These are phyloP conservation scores for Carex kokanica DNA, from an alignment of 176 grass and related monocot genomes.

Conservation along the genomic window DNA sequence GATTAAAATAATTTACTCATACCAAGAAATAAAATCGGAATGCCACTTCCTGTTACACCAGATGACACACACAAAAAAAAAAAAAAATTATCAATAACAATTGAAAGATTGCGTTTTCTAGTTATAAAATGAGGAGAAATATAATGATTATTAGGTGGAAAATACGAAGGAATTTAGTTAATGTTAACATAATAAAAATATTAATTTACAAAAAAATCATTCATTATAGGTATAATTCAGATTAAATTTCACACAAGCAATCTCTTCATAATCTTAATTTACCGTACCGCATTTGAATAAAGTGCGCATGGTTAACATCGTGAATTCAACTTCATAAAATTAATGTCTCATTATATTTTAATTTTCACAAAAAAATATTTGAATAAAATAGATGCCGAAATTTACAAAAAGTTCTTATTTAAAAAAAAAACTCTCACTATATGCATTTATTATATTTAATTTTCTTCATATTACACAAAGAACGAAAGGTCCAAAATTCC, in stretches of 20 bases:
- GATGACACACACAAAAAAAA: background rate
- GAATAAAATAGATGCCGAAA: no score
- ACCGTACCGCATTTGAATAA: no score
- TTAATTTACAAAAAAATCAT: background rate
- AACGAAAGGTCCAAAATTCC: background rate
- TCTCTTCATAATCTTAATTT: no score
- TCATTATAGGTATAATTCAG: no score
- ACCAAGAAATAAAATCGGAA: background rate
- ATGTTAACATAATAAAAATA: background rate
- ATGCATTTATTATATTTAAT: background rate
- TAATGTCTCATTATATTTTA: no score
- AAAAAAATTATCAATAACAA: background rate
- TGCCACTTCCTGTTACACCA: background rate
- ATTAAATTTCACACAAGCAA: no score
- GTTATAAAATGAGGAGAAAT: background rate
- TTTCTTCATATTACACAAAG: background rate
- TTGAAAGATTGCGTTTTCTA: background rate
- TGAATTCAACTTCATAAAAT: no score
- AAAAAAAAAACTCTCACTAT: background rate
- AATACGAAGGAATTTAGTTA: background rate
- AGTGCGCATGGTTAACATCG: no score
- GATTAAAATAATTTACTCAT: background rate
- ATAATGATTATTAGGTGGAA: background rate
- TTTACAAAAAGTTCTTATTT: background rate
- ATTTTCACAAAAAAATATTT: no score